Base-by-base conservation (phyloP, 495 filamentous ascomycete species). In the Lasiosphaeris hirsuta region DNA sequence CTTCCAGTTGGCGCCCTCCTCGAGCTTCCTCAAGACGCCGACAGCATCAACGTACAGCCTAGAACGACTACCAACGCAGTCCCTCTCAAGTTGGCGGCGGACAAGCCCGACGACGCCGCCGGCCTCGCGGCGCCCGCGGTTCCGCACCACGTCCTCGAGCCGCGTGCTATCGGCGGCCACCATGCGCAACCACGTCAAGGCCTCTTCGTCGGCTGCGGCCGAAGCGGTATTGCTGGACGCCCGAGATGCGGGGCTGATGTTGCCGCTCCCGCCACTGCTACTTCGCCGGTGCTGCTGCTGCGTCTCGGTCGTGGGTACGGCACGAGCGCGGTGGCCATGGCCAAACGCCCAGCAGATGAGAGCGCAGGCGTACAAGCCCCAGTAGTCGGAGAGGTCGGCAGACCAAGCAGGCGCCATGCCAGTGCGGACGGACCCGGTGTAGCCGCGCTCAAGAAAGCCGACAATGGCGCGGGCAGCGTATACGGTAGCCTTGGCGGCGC, bases 261-360 rank as follows among this genome's bases (percentile, higher is more conserved):
- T 13, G n/a, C 13, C n/a, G n/a, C 76, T 87, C 86, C 51, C 72
- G 77, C 67, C 58, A 34, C 56, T 58, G 92, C 92, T 81, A 51
- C 61, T 61, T 19, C 56, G 58, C 23, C 57, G 58, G 11, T 55
- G 43, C n/a, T 51, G 23, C 36, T 54, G 51, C 15, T 52, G 45
- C 10, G 18, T 40, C 79, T 63, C 85, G 86, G 70, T 86, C 86
- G 17, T 82, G 84, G 67, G 87, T 89, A 65, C 88, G 90, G 41
- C 50, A 9, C 61, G 64, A 7, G 63, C 54, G 34, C 67, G 68
- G 39, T 77, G 65, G 1, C 60, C 64, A 51, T 77, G 65, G 1
- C 60, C 64, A 51, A 69, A 70, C 10, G 77, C 73, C 77, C 77
- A 80, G 69, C 67, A 73, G 60, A 79, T 72, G 40, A 80, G 70